Percentiles rank a stretch among this genome's conserved stretches.
Conservation (phyloP, 2,329 filamentous ascomycete genomes). For the Venturia pyrina region DNA sequence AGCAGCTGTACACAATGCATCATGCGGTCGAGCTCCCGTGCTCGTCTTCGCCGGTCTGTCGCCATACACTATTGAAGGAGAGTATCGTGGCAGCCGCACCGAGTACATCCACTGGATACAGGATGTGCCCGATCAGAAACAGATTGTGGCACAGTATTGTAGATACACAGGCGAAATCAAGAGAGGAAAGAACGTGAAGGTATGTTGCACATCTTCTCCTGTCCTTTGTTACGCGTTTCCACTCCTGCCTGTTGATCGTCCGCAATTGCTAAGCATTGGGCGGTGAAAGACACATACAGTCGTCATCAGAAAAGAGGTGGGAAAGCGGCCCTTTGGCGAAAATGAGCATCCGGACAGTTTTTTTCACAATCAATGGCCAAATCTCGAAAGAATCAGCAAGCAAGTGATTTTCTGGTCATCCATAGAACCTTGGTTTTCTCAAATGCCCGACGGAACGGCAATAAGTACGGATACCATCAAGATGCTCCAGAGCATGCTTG, state of each 20-base stretch:
- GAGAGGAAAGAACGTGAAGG: conserved; percentile 71
- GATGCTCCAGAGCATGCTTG: background rate
- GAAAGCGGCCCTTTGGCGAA: background rate
- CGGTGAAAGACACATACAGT: background rate
- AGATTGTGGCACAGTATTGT: conserved; percentile 76
- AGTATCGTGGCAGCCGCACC: conserved; percentile 59
- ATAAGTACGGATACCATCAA: background rate
- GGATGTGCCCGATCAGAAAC: conserved; percentile 71
- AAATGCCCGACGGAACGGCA: no score
- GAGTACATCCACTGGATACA: conserved; percentile 86
- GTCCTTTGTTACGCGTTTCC: background rate
- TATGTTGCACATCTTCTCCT: conserved; percentile 14
- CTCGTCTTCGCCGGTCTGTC: conserved; percentile 70
- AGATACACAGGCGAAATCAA: conserved; percentile 76
- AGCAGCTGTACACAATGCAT: conserved; percentile 71
- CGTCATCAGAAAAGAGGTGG: background rate
- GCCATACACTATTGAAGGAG: conserved; percentile 67
- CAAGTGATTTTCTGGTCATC: background rate
- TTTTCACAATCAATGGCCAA: background rate
- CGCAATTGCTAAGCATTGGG: background rate
- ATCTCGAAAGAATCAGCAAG: background rate
- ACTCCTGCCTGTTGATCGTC: background rate
- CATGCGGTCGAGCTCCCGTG: conserved; percentile 62
- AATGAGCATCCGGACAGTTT: background rate
- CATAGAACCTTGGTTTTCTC: background rate